Evolutionary conservation across 441 rosid species (phyloP).

Genomic region (Kokia cookei): DNA sequence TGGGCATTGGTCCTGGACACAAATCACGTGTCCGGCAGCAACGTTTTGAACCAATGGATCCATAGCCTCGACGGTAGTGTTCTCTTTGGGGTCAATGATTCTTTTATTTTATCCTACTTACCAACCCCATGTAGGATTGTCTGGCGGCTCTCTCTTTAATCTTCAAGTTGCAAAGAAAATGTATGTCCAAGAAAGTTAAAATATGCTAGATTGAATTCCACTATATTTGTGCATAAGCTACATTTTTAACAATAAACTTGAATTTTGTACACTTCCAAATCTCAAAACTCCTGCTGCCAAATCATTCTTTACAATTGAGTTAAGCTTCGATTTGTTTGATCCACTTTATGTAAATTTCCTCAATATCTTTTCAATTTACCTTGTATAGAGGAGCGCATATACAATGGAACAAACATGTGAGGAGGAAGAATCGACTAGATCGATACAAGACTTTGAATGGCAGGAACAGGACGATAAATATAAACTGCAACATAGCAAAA

Average conservation of each 20-base stretch:
- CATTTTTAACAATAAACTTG: too few species aligned
- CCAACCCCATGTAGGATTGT: neutral
- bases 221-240: too few species aligned
- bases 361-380: neutral
- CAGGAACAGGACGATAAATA: slow-evolving; percentile 30
- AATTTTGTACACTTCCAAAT: too few species aligned
- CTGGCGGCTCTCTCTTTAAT: neutral
- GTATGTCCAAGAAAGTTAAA: too few species aligned
- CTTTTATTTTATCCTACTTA: neutral
- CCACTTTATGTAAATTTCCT: neutral
- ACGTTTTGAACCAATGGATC: neutral
- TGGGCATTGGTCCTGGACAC: neutral
- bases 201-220: too few species aligned
- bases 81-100: neutral
- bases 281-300: too few species aligned
- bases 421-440: slow-evolving; percentile 51
- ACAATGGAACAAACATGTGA: slow-evolving; percentile 46
- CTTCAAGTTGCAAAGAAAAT: too few species aligned
- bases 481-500: slow-evolving; percentile 23
- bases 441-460: slow-evolving; percentile 61
- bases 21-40: neutral
- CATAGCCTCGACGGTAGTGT: neutral
- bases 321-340: neutral
- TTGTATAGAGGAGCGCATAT: slow-evolving; percentile 43
- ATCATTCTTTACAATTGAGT: neutral